phyloP scores from a whole-genome alignment of 2,329 filamentous ascomycete genomes.

The Exserohilum turcica region DNA sequence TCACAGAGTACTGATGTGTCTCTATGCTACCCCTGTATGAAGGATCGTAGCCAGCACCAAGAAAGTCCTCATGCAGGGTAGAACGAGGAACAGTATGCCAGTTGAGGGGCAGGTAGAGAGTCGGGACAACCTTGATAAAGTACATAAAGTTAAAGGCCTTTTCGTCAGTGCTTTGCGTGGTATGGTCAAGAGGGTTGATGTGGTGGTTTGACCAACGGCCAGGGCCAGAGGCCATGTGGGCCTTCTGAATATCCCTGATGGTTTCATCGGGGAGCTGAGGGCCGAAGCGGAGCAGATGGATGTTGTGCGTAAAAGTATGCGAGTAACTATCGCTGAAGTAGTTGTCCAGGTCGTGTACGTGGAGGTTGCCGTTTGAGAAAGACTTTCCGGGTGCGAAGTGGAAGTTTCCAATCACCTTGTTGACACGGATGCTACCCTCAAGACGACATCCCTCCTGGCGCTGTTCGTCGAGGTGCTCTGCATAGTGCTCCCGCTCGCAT shows the following conservation, averaged over 20 bases:
- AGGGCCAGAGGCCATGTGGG: slow-evolving; percentile 62
- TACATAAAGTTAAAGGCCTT: slow-evolving; percentile 97
- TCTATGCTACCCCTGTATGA: slow-evolving; percentile 85
- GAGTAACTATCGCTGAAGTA: slow-evolving; percentile 75
- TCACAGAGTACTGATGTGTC: slow-evolving; percentile 98
- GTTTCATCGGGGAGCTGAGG: slow-evolving; percentile 82
- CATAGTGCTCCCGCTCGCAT: slow-evolving; percentile 92
- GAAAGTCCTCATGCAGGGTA: slow-evolving; percentile 58
- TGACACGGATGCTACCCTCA: slow-evolving; percentile 88
- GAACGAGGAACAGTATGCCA: slow-evolving; percentile 63
- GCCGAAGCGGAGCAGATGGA: slow-evolving; percentile 91
- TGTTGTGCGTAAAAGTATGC: slow-evolving; percentile 87
- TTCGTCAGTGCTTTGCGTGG: slow-evolving; percentile 76
- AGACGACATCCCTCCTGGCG: slow-evolving; percentile 92
- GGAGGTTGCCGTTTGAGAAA: slow-evolving; percentile 95
- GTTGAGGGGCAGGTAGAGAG: slow-evolving; percentile 89
- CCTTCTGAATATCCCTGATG: slow-evolving; percentile 46
- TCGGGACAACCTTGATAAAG: slow-evolving; percentile 97
- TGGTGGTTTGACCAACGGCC: slow-evolving; percentile 84
- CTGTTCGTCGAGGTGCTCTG: slow-evolving; percentile 84
- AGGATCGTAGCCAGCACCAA: slow-evolving; percentile 41
- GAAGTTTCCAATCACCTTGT: slow-evolving; percentile 99
- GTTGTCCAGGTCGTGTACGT: slow-evolving; percentile 96
- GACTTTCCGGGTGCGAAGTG: slow-evolving; percentile 94
- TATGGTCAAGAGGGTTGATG: slow-evolving; percentile 85